Base-by-base conservation (phyloP, 2,329 filamentous ascomycete species). In the Colletotrichum caudatum region DNA sequence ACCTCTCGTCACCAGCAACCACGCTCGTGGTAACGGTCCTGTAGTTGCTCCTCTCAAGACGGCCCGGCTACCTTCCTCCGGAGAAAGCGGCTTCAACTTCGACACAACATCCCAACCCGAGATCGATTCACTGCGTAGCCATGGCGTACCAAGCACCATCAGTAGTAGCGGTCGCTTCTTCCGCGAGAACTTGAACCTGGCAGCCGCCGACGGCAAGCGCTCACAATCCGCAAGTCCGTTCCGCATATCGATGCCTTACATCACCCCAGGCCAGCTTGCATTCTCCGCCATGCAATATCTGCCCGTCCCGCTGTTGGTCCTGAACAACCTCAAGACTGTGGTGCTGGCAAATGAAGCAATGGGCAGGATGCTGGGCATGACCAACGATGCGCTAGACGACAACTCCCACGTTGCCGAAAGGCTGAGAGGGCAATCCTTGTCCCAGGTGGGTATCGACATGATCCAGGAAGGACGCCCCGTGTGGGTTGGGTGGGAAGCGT, bases 301-400 rank as follows among this genome's bases (percentile, higher is more conserved):
- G 6, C 93, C 93, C 0, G 89, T 93, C 58, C 93, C 93, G 0
- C 79, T 93, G 5, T 79, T 94, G 46, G 89, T 95, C 1, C 82
- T 95, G 46, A 91, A 91, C 62, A 88, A 86, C 46, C 77, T 88
- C 39, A 94, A 94, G 80, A 92, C 90, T 0, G 87, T 94, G 3
- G 86, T 93, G 1, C 80, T 94, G 51, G 92, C 92, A 41, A 95
- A 95, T 76, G 91, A 94, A 75, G 90, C 93, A 26, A 91, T 94
- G 88, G 91, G 90, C 1, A 86, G 89, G 66, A 81, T 95, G 76
- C 81, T 95, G 29, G 91, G 89, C 5, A 83, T 93, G 60, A 83
- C 89, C 35, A 74, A 77, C 3, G 82, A 84, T 20, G 78, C 80
- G 37, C 75, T 81, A 5, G 81, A 80, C 35, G 80, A 81, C 20